Conservation (phyloP, 805 yeast genomes). For the Starmerella sirachaensis region DNA sequence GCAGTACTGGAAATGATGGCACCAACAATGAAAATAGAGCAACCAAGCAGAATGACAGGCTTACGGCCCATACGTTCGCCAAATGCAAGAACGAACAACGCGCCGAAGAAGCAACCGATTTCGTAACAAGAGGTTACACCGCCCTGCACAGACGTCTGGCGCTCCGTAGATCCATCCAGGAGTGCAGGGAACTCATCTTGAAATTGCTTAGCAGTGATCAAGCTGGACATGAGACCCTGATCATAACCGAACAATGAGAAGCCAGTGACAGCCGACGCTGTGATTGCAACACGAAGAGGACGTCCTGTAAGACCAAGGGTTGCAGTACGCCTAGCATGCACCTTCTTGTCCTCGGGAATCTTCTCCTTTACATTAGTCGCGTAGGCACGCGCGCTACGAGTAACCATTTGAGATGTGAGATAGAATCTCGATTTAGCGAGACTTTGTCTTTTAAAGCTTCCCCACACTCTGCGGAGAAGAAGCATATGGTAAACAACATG, state of each 20-base stretch:
- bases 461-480: too few species aligned
- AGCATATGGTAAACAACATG: too few species aligned
- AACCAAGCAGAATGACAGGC: slow-evolving; percentile 46
- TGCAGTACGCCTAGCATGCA: slow-evolving; percentile 30
- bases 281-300: slow-evolving; percentile 36
- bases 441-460: too few species aligned
- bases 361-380: slow-evolving; percentile 13
- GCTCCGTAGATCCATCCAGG: slow-evolving; percentile 24
- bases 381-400: slow-evolving; percentile 13
- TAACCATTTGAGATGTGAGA: slow-evolving; percentile 15
- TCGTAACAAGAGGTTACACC: slow-evolving; percentile 47
- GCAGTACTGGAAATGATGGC: slow-evolving; percentile 46
- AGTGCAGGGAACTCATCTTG: slow-evolving; percentile 41
- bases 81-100: slow-evolving; percentile 44
- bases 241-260: slow-evolving; percentile 36
- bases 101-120: slow-evolving; percentile 66
- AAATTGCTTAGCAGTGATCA: slow-evolving; percentile 46
- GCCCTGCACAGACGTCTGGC: slow-evolving; percentile 55
- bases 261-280: slow-evolving; percentile 52
- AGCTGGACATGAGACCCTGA: slow-evolving; percentile 27
- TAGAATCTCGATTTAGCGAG: too few species aligned
- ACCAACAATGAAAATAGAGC: slow-evolving; percentile 46
- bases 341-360: slow-evolving; percentile 17
- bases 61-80: slow-evolving; percentile 62
- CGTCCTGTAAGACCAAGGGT: slow-evolving; percentile 49